A percentile compares a stretch with the other conserved stretches of the same genome.
These are phyloP conservation scores for Myxozyma nipponensis DNA, from an alignment of 805 yeast genomes.

Conservation along the genomic window DNA sequence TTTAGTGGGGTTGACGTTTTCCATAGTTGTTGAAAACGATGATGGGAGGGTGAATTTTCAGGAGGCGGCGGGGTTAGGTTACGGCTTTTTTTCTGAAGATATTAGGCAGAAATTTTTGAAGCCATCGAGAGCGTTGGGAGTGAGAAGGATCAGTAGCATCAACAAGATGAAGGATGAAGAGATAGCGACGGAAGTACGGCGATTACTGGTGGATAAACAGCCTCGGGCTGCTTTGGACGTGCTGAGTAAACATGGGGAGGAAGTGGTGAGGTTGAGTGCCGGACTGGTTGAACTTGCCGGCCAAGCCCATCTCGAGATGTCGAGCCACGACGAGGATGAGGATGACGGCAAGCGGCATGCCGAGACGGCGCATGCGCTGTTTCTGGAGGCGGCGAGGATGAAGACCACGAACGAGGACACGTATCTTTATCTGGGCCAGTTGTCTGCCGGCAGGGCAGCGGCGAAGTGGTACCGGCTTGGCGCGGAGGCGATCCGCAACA, in stretches of 20 bases:
- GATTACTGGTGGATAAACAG: no score
- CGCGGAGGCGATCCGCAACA: conserved; percentile 47
- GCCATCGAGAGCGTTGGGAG: conserved; percentile 31
- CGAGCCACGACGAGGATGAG: conserved; percentile 37
- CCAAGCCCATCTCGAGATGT: conserved; percentile 73
- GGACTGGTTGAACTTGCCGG: no score
- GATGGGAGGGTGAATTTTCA: no score
- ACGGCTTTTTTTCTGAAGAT: neutral
- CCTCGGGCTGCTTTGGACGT: no score
- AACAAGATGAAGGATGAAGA: conserved; percentile 22
- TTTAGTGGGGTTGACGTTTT: no score
- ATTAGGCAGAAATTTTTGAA: no score
- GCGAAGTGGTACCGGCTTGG: conserved; percentile 60
- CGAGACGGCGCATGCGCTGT: conserved; percentile 66
- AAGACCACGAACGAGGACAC: conserved; percentile 62
- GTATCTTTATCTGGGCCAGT: conserved; percentile 86
- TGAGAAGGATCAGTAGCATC: conserved; percentile 34
- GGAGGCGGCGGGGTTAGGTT: conserved; percentile 1
- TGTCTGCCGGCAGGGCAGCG: conserved; percentile 79
- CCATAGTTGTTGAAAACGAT: no score
- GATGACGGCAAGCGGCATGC: conserved; percentile 40
- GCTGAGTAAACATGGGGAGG: no score
- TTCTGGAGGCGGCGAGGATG: conserved; percentile 35
- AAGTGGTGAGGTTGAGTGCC: no score
- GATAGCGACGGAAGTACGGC: no score